Base-by-base conservation (phyloP, 108 stramenopile genomes). In the Aurantiochytrium sp. region DNA sequence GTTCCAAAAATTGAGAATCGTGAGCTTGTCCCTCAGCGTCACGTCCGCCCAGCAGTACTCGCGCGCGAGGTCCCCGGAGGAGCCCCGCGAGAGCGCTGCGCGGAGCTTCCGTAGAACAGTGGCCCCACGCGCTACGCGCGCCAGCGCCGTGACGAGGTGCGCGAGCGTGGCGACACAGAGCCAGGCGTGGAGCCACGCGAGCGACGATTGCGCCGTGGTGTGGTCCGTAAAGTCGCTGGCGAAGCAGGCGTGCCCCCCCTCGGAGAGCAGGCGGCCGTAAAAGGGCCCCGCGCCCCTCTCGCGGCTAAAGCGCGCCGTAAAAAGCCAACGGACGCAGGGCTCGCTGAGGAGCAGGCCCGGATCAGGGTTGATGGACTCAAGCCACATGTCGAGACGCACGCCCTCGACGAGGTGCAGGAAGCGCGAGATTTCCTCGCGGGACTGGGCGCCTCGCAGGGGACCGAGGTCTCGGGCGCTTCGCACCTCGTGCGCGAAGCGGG, bases 1-100 rank as follows among this genome's bases (percentile, higher is more conserved):
- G 30, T 81, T 81, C 73, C 73, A 81, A 17, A 81, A 2, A 30
- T 81, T 81, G 42, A 81, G 39, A 27, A 81, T 81, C 6, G 73
- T 81, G 6, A 81, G 45, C 45, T 81, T 81, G 30, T 81, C 73
- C 1, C 73, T 37, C 12, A 41, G 32, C 21, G 0, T 48, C 10
- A 81, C 45, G n/a, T 81, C 73, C 24, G 6, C 17, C 73, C 73
- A 81, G 34, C 32, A 65, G 10, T 8, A 17, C 15, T 17, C 50
- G 50, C 50, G 15, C 15, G 50, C 50, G 50, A n/a, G n/a, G n/a
- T n/a, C n/a, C n/a, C n/a, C n/a, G n/a, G n/a, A n/a, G n/a, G n/a
- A n/a, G n/a, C n/a, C n/a, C n/a, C n/a, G n/a, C 27, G 59, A 17
- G 15, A 65, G 59, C 32, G 59, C 59, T 24, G 15, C 34, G 22